Base-by-base conservation (phyloP, 805 yeast species). In the Cyberlindnera amylophila region DNA sequence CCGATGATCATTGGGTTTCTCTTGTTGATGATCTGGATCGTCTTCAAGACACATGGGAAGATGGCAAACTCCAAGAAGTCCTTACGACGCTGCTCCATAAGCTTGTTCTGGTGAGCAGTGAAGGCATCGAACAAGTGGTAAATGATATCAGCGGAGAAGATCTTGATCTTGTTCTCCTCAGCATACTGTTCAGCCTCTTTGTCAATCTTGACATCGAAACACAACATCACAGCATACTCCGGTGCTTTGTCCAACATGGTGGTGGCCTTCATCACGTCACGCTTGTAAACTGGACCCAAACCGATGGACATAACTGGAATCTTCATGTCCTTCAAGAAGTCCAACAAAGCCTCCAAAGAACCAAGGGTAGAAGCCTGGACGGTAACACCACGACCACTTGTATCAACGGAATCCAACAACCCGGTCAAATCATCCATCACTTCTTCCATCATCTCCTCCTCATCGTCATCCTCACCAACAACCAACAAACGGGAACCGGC, bases 1-100 rank as follows among this genome's bases (percentile, higher is more conserved):
- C 99, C 99, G 61, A 93, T 86, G 61, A 93, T 90, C 98, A 93
- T 93, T 49, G 99, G 99, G 65, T 90, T 88, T 70, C 99, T 86
- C 72, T 91, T 91, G 81, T 93, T 93, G 66, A 93, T 93, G 62
- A 93, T 87, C 72, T 93, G 98, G 53, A 93, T 67, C 14, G 97
- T 93, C 68, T 87, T 86, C 70, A 93, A 70, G 27, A 91, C 96
- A 74, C 95, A 85, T 55, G 99, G 99, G 81, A 81, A 90, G 38
- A 86, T 85, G 36, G 98, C 99, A 57, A 77, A 85, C 56, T 82
- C 91, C 68, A 82, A 71, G 68, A 84, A 86, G 53, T 87, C 96
- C 63, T 82, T 80, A 68, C 97, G 85, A 69, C 95, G 86, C 65
- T 81, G 81, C 65, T 91, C 99, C 60, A 91, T 70, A 51, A 93